Evolutionary conservation across 768 basidiomycete genomes (phyloP), one percentile per base, ranked within the genome.

Genomic region (Coprinopsis marcescibilis): DNA sequence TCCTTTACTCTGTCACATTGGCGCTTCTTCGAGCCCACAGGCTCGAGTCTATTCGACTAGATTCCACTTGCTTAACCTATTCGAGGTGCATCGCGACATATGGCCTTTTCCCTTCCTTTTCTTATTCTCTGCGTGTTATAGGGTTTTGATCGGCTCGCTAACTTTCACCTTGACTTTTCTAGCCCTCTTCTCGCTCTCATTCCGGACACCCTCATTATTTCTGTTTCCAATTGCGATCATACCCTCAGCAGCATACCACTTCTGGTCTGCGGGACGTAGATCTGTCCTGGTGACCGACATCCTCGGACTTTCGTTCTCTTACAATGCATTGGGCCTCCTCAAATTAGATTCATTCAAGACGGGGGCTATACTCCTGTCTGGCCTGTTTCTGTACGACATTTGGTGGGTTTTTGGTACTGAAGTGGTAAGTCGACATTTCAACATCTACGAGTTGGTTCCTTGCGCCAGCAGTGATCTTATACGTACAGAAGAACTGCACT

Each of bases 351-450:
- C 88, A 7, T 95, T 97, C 73, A 65, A 74, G 57, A 96, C 95
- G 13, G 95, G 92, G 5, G 75, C 75, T 32, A 78, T 91, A 50
- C 74, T 97, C 2, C 71, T 99, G 4, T 75, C 76, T 2, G 92
- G 89, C 3, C 69, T 99, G 19, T 91, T 97, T 66, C 37, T 96
- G 33, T 98, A 98, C 60, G 95, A 98, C 60, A 78, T 96, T 32
- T 95, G 84, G 77, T 96, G 89, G 89, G 91, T 94, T 2, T 94
- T 93, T 61, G 88, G 87, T 15, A 87, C 86, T 0, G 77, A 82
- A 57, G 88, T 91, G 65, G 88, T 88, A 62, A 60, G 85, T 70
- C 38, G 4, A 12, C 33, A 27, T n/a, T 30, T 24, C 26, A 8
- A 15, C 20, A 33, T n/a, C n/a, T 3, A 15, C 27, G 17, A 24